phyloP scores from a whole-genome alignment of 2,329 filamentous ascomycete genomes.

The Juglanconis oblonga region DNA sequence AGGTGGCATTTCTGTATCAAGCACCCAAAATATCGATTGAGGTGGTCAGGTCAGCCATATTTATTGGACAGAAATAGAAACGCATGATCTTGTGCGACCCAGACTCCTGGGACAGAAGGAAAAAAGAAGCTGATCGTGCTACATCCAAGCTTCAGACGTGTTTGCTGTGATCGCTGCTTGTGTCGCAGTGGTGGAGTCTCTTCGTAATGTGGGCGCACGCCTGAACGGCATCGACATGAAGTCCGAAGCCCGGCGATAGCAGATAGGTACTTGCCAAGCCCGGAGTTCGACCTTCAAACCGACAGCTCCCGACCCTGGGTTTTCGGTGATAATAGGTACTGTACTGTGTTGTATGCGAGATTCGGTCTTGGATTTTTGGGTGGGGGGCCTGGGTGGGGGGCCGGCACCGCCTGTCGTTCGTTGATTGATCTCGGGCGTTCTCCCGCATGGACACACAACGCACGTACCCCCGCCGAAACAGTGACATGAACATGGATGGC shows the following conservation, averaged over 20 bases:
- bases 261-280: too few species aligned
- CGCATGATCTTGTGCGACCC: neutral
- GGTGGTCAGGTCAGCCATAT: neutral
- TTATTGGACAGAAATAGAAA: neutral
- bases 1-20: neutral
- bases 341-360: too few species aligned
- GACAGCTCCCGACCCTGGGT: too few species aligned
- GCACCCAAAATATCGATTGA: neutral
- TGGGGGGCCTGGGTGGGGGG: too few species aligned
- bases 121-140: neutral
- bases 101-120: neutral
- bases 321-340: too few species aligned
- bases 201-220: neutral
- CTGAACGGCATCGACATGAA: neutral
- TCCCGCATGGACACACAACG: neutral
- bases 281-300: too few species aligned
- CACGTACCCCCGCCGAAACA: neutral
- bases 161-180: neutral
- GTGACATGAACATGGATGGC: neutral
- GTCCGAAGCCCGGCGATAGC: neutral
- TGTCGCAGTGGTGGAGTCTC: neutral
- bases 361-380: too few species aligned
- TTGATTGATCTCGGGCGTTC: neutral
- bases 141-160: neutral
- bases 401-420: neutral